Conservation (phyloP, 805 yeast genomes). For the Sporopachydermia quercuum region DNA sequence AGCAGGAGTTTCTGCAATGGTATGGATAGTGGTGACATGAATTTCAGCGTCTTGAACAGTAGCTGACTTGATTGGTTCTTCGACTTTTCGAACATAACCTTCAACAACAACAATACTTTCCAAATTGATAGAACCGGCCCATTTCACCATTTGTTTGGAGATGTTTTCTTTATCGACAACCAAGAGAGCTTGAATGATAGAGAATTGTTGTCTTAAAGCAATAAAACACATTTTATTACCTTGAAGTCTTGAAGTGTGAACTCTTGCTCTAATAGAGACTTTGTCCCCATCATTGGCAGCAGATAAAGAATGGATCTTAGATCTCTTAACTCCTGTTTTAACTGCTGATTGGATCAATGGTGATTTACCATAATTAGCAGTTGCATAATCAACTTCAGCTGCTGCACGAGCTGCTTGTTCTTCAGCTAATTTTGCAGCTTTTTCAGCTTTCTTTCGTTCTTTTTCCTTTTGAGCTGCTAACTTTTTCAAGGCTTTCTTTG, state of each 20-base stretch:
- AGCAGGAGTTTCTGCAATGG: conserved; percentile 79
- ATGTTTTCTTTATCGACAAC: conserved; percentile 55
- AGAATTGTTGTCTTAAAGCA: conserved; percentile 81
- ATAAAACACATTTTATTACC: conserved; percentile 90
- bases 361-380: conserved; percentile 74
- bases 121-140: conserved; percentile 74
- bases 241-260: conserved; percentile 87
- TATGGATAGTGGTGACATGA: conserved; percentile 53
- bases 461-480: conserved; percentile 87
- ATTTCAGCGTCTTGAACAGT: conserved; percentile 87
- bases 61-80: conserved; percentile 77
- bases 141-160: conserved; percentile 92
- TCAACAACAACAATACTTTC: conserved; percentile 88
- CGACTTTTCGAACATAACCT: conserved; percentile 73
- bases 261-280: conserved; percentile 83
- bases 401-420: conserved; percentile 73
- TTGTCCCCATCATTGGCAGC: conserved; percentile 57
- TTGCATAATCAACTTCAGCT: conserved; percentile 75
- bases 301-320: conserved; percentile 34
- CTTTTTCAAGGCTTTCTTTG: conserved; percentile 91
- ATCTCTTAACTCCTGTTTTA: conserved; percentile 54
- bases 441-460: conserved; percentile 83
- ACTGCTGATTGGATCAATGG: conserved; percentile 65
- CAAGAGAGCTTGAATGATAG: conserved; percentile 70
- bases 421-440: conserved; percentile 73